Evolutionary conservation across 805 yeast species (phyloP), one percentile per base, ranked within the genome.

Genomic region (Candida germanica): DNA sequence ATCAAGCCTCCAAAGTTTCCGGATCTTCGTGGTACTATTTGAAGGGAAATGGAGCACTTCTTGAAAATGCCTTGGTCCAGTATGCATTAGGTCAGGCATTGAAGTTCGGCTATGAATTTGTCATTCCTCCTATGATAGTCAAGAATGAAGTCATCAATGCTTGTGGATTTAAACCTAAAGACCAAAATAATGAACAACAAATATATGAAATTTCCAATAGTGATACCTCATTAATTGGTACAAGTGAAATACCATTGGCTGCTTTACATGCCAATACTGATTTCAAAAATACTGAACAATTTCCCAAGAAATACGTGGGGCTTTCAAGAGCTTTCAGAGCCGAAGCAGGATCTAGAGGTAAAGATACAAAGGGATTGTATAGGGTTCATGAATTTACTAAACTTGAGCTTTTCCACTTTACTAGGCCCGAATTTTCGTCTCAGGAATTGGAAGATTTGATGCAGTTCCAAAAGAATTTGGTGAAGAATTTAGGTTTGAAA

Each of bases 321-420:
- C 70, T 87, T 1, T 83, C 94, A 36, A 70, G 97, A 44, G 78
- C 95, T 43, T 93, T 80, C 54, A 70, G 98, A 43, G 96, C 97
- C 0, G 98, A 93, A 56, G 98, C 98, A 0, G 98, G 98, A 2
- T 93, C 98, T 1, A 75, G 96, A 38, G 98, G 98, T 2, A 77
- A 77, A 46, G 97, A 87, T 47, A 87, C 97, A 0, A 79, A 82
- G 49, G 98, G 98, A 0, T 66, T 93, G 1, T 93, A 93, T 49
- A 68, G 98, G 28, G 97, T 93, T 16, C 98, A 93, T 55, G 98
- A 93, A 61, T 93, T 93, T 58, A 86, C 95, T 8, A 93, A 93
- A 57, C 95, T 93, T 1, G 98, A 93, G 56, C 61, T 93, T 36
- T 93, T 91, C 51, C 80, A 81, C 35, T 68, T 42, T 81, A 93